phyloP scores from a whole-genome alignment of 345 rosid species.

The Euphorbia tirucalli region DNA sequence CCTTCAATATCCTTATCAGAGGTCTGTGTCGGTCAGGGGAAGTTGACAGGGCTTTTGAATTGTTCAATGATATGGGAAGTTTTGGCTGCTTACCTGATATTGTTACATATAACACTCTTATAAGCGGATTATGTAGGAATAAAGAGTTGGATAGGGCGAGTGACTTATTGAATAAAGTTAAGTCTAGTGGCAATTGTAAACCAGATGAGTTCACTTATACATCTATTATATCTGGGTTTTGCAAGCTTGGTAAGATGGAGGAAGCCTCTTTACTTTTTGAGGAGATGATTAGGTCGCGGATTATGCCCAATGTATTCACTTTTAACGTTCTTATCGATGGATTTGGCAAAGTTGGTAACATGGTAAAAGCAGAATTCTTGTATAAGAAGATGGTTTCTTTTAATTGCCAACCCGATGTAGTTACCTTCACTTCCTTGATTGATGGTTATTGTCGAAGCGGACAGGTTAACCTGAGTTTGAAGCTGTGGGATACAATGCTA shows the following conservation, averaged over 20 bases:
- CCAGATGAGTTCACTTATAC: conserved; percentile 74
- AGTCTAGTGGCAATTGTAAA: conserved; percentile 31
- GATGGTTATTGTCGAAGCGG: conserved; percentile 87
- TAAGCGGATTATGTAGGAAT: conserved; percentile 63
- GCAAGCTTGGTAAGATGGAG: conserved; percentile 65
- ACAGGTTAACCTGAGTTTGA: conserved; percentile 51
- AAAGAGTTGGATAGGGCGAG: conserved; percentile 53
- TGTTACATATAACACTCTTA: conserved; percentile 71
- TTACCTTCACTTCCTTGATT: conserved; percentile 74
- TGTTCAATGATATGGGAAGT: conserved; percentile 51
- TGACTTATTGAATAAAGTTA: conserved; percentile 47
- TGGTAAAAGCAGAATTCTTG: conserved; percentile 45
- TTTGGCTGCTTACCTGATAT: conserved; percentile 64
- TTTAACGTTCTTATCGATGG: conserved; percentile 84
- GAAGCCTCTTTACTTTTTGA: conserved; percentile 54
- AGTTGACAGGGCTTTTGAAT: conserved; percentile 47
- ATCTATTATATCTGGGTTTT: conserved; percentile 64
- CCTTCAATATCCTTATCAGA: conserved; percentile 69
- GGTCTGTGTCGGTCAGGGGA: conserved; percentile 60
- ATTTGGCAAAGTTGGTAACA: conserved; percentile 64
- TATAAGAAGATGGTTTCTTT: conserved; percentile 49
- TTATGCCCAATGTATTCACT: conserved; percentile 46
- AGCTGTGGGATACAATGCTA: conserved; percentile 68
- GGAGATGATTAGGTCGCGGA: conserved; percentile 58
- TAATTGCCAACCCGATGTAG: conserved; percentile 60